These are phyloP conservation scores for Alternaria sp. DNA, from an alignment of 2,329 filamentous ascomycete genomes.

Conservation along the genomic window DNA sequence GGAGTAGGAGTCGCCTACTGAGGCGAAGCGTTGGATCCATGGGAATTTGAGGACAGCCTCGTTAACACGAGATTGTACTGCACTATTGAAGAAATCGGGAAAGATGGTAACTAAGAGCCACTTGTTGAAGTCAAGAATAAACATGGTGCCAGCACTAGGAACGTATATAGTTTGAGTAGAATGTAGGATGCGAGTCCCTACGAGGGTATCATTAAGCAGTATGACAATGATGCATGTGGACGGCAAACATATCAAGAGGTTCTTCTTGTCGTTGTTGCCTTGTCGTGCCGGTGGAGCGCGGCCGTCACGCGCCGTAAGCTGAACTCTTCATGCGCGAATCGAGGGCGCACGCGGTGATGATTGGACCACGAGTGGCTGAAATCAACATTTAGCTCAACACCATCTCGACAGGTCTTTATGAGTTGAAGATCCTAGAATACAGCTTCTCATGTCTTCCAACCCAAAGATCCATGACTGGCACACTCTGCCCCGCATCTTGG, in stretches of 20 bases:
- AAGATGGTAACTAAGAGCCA: slow-evolving; percentile 6
- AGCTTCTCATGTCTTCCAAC: slow-evolving; percentile 82
- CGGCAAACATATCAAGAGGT: not conserved
- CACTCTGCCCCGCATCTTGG: slow-evolving; percentile 75
- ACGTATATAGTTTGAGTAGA: not conserved
- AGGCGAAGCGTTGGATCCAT: slow-evolving; percentile 38
- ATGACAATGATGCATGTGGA: not conserved
- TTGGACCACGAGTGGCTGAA: slow-evolving; percentile 5
- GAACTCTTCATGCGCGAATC: slow-evolving; percentile 17
- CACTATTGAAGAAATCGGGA: not conserved
- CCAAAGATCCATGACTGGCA: slow-evolving; percentile 84
- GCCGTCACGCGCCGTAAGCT: slow-evolving; percentile 21
- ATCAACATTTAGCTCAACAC: not conserved
- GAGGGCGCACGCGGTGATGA: slow-evolving; percentile 23
- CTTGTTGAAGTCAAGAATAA: slow-evolving; percentile 1
- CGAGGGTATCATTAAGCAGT: not conserved
- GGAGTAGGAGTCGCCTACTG: slow-evolving; percentile 44
- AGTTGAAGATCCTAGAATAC: slow-evolving; percentile 89
- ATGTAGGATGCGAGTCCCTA: not conserved
- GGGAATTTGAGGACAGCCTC: not conserved
- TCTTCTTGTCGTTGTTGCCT: slow-evolving; percentile 17
- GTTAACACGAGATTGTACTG: not conserved
- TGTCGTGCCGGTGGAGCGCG: slow-evolving; percentile 8
- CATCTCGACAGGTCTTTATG: slow-evolving; percentile 54
- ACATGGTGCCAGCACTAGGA: slow-evolving; percentile 5